These are phyloP conservation scores for Olyra latifolia DNA, from an alignment of 176 grass and related monocot genomes.

Conservation along the genomic window DNA sequence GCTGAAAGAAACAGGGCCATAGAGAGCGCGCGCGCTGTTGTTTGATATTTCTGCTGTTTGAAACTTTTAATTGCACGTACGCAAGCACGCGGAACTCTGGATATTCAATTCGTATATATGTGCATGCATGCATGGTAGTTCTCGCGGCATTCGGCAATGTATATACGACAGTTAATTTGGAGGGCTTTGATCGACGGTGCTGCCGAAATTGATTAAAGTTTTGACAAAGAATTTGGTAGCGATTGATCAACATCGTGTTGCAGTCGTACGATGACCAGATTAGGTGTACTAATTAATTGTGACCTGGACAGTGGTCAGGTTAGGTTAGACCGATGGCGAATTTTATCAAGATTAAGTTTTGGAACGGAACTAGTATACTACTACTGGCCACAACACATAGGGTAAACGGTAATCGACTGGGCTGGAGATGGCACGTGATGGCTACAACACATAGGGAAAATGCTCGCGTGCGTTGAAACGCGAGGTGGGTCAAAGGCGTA, in stretches of 20 bases:
- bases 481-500: not conserved
- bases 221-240: not conserved
- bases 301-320: not conserved
- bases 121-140: not conserved
- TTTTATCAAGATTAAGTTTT: slow-evolving; percentile 22
- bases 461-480: slow-evolving; percentile 26
- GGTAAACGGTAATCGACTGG: not conserved
- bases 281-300: not conserved
- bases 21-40: no score
- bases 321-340: not conserved
- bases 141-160: no score
- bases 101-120: not conserved
- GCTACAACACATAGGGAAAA: not conserved
- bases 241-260: not conserved
- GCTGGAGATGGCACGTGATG: not conserved
- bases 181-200: not conserved
- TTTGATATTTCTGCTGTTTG: not conserved
- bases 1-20: no score
- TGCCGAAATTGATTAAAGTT: not conserved
- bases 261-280: not conserved
- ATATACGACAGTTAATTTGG: not conserved
- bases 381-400: not conserved
- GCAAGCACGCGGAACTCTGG: not conserved
- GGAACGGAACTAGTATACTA: not conserved
- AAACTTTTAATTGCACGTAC: not conserved